Evolutionary conservation across 352 stramenopile species (phyloP).

Genomic region (Peronospora belbahrii): DNA sequence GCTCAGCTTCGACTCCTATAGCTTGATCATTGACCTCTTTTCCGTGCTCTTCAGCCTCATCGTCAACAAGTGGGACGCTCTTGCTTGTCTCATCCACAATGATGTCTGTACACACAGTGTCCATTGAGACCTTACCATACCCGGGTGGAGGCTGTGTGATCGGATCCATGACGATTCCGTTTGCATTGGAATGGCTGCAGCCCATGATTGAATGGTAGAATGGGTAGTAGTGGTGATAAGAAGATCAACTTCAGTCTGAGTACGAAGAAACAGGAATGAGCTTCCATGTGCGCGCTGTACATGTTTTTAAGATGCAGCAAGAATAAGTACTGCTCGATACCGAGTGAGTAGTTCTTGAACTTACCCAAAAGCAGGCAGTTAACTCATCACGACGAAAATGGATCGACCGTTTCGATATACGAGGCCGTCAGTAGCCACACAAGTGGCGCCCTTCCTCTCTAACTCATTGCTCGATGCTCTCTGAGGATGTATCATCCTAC

Average conservation of each 20-base stretch:
- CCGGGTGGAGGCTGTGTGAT: constrained; percentile 19
- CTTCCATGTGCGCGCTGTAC: neutral
- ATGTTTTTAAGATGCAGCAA: neutral
- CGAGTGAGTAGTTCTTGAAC: too few relatives aligned
- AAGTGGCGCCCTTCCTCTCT: neutral
- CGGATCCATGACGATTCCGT: constrained; percentile 37
- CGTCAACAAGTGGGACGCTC: constrained; percentile 13
- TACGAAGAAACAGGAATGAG: constrained; percentile 27
- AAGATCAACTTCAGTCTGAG: constrained; percentile 2
- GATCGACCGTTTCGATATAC: constrained; percentile 2
- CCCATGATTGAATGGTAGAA: constrained; percentile 28
- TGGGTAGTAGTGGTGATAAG: neutral
- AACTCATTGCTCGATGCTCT: neutral
- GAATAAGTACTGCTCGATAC: neutral
- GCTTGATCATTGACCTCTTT: neutral
- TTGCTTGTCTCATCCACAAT: constrained; percentile 20
- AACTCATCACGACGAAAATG: neutral
- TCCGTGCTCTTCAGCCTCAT: constrained; percentile 8
- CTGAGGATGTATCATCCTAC: neutral
- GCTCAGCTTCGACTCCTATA: constrained; percentile 7
- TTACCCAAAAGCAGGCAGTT: neutral
- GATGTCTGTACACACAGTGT: constrained; percentile 23
- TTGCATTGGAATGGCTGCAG: constrained; percentile 55
- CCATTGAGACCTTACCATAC: constrained; percentile 23
- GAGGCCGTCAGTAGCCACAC: constrained; percentile 1